These are phyloP conservation scores for Umbellularia californica DNA, from an alignment of 164 flowering plant species.

Conservation along the genomic window DNA sequence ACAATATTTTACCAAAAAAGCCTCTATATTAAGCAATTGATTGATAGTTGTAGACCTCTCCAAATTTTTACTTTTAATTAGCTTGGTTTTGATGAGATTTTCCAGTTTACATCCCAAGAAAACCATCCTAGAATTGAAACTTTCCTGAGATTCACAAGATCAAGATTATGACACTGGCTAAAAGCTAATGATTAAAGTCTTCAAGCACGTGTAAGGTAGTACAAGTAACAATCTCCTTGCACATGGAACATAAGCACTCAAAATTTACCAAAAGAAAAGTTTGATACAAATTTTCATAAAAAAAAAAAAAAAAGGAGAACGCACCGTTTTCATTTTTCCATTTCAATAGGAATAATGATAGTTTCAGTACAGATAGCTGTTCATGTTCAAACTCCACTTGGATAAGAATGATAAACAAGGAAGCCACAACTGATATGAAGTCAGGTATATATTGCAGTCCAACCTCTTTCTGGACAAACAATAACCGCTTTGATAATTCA, in stretches of 20 bases:
- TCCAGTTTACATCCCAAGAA: no score
- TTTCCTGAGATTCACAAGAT: no score
- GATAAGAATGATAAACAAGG: constrained; percentile 47
- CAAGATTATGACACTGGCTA: no score
- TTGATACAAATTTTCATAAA: neutral
- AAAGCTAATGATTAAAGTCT: no score
- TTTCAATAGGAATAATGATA: constrained; percentile 46
- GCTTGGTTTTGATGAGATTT: no score
- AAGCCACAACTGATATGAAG: constrained; percentile 32
- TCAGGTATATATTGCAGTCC: constrained; percentile 48
- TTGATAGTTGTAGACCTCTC: no score
- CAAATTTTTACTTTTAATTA: no score
- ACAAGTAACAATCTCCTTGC: no score
- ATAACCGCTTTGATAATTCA: constrained; percentile 42
- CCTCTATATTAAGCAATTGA: no score
- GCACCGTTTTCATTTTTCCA: constrained; percentile 80
- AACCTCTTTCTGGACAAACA: constrained; percentile 56
- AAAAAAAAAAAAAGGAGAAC: constrained; percentile 1
- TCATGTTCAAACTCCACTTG: constrained; percentile 77
- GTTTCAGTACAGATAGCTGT: constrained; percentile 55
- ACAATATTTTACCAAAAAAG: no score
- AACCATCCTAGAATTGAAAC: no score
- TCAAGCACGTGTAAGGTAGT: no score
- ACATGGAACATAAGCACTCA: neutral
- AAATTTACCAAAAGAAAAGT: neutral